Conservation (phyloP, 768 basidiomycete species). For the Sarcodon aspratus region DNA sequence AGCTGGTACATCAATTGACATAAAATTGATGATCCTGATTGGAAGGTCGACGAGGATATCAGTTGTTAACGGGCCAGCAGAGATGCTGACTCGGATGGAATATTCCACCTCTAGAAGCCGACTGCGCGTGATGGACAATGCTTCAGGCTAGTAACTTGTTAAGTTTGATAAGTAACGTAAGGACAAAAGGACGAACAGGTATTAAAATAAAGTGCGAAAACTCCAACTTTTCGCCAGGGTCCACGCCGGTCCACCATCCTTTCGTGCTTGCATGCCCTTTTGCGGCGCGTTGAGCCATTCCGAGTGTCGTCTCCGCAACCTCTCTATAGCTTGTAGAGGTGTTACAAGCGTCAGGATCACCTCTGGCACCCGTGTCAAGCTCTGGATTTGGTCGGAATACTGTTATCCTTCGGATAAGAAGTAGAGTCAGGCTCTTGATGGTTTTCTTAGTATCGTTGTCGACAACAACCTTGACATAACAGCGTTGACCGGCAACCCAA, state of each 20-base stretch:
- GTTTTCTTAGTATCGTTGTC: constrained; percentile 57
- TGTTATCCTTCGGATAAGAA: constrained; percentile 54
- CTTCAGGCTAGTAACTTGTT: constrained; percentile 39
- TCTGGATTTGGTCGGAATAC: constrained; percentile 46
- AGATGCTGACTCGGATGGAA: constrained; percentile 50
- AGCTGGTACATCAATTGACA: constrained; percentile 78
- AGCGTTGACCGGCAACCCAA: constrained; percentile 79
- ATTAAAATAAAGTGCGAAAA: constrained; percentile 63
- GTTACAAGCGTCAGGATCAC: constrained; percentile 51
- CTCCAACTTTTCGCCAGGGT: constrained; percentile 42
- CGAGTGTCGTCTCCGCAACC: constrained; percentile 53
- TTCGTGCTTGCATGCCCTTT: constrained; percentile 68
- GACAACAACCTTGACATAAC: constrained; percentile 54
- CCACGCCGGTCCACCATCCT: constrained; percentile 86
- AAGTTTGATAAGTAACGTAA: background rate
- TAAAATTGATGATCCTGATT: constrained; percentile 67
- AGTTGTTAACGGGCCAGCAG: constrained; percentile 44
- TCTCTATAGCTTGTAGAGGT: constrained; percentile 50
- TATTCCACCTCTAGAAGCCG: constrained; percentile 73
- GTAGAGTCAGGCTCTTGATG: constrained; percentile 53
- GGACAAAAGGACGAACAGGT: constrained; percentile 45
- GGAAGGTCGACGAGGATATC: constrained; percentile 67
- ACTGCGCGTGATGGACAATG: constrained; percentile 55
- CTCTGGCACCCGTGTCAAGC: constrained; percentile 18
- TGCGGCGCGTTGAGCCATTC: constrained; percentile 50